phyloP scores from a whole-genome alignment of 306 rosid genomes.

The Adenanthera pavonina region DNA sequence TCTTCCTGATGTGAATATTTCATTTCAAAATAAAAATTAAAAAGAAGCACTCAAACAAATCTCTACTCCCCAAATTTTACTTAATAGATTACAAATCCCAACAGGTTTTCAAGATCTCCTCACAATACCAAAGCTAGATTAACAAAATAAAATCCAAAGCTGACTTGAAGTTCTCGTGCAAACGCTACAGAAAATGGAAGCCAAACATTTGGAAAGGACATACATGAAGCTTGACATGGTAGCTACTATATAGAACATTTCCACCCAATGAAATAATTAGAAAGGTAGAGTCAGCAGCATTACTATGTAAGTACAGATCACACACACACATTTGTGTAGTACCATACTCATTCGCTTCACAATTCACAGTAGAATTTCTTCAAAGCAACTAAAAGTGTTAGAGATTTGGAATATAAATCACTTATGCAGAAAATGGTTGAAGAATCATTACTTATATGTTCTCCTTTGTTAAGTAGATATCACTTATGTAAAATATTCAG shows the following conservation, averaged over 20 bases:
- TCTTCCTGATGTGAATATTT: background rate
- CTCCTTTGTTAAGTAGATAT: no score
- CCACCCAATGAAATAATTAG: background rate
- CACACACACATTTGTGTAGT: background rate
- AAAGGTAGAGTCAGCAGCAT: slow-evolving; percentile 1
- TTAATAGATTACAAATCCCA: background rate
- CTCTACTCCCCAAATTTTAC: background rate
- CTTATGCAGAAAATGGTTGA: background rate
- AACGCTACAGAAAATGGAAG: background rate
- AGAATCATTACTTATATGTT: background rate
- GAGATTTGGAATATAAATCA: background rate
- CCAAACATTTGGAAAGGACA: background rate
- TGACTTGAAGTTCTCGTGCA: background rate
- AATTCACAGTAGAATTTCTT: background rate
- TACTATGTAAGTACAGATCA: background rate
- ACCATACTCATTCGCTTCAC: background rate
- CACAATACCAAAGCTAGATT: background rate
- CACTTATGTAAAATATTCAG: no score
- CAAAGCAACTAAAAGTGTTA: background rate
- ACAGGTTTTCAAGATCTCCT: slow-evolving; percentile 14
- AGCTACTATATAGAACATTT: background rate
- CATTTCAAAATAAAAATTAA: background rate
- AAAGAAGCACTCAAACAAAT: background rate
- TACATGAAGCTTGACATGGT: background rate
- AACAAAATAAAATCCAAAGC: background rate